These are phyloP conservation scores for Alternaria atra DNA, from an alignment of 2,329 filamentous ascomycete genomes.

Conservation along the genomic window DNA sequence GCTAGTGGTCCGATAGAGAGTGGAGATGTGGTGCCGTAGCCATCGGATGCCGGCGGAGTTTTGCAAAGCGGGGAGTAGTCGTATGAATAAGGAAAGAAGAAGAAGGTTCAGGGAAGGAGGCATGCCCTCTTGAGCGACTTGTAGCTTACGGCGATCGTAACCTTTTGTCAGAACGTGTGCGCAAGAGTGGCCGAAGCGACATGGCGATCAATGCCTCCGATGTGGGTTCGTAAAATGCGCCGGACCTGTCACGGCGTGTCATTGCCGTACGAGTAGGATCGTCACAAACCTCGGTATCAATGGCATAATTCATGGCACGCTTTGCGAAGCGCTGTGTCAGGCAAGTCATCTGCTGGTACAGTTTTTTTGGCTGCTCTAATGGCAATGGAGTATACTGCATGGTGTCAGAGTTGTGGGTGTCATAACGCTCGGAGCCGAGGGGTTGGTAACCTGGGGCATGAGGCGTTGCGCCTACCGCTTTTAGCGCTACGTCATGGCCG, in stretches of 20 bases:
- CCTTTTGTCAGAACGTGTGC: conserved; percentile 29
- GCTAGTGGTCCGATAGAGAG: conserved; percentile 18
- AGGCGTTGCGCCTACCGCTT: conserved; percentile 12
- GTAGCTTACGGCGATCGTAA: conserved; percentile 28
- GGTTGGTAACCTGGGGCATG: conserved; percentile 7
- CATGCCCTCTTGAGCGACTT: conserved; percentile 15
- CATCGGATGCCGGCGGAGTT: conserved; percentile 23
- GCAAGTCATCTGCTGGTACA: background rate
- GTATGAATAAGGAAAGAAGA: conserved; percentile 15
- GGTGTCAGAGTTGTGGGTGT: background rate
- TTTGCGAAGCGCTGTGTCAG: background rate
- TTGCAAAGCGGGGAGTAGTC: conserved; percentile 14
- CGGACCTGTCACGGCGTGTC: conserved; percentile 15
- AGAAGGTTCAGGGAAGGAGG: conserved; percentile 12
- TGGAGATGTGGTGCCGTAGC: conserved; percentile 18
- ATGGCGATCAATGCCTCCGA: conserved; percentile 36
- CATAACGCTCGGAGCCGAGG: background rate
- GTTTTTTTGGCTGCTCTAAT: background rate
- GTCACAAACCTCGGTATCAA: background rate
- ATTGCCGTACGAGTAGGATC: conserved; percentile 12
- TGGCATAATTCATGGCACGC: background rate
- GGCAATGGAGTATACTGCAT: background rate
- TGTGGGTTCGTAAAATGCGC: conserved; percentile 17
- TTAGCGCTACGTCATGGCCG: conserved; percentile 8
- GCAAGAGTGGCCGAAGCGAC: conserved; percentile 24